Conservation (phyloP, 257 asterid species). For the Lavandula angustifolia region DNA sequence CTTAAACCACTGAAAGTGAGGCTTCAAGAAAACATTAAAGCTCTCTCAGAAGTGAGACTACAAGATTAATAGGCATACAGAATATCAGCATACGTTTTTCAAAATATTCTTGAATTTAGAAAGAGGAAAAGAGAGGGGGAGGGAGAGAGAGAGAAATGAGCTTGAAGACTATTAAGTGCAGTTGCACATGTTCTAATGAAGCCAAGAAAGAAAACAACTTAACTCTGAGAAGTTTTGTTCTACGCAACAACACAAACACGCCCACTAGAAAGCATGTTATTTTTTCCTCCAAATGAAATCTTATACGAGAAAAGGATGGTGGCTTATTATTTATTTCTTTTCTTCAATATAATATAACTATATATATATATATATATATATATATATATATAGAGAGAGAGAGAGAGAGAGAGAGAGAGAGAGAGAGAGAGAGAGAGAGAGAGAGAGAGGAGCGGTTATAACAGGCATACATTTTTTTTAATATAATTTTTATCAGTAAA, state of each 20-base stretch:
- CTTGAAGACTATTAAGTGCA: constrained; percentile 21
- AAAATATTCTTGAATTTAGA: neutral
- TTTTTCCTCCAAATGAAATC: constrained; percentile 16
- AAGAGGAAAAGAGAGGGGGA: neutral
- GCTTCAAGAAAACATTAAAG: constrained; percentile 22
- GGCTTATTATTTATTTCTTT: constrained; percentile 1
- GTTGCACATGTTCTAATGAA: constrained; percentile 41
- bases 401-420: too few relatives aligned
- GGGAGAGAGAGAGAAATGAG: constrained; percentile 25
- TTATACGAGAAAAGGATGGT: constrained; percentile 17
- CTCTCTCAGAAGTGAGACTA: neutral
- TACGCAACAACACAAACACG: constrained; percentile 9
- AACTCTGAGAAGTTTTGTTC: constrained; percentile 33
- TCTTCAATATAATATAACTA: neutral
- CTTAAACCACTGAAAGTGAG: constrained; percentile 22
- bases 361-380: too few relatives aligned
- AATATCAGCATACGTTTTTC: neutral
- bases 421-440: too few relatives aligned
- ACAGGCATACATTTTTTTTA: neutral
- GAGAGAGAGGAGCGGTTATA: neutral
- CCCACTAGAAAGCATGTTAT: constrained; percentile 20
- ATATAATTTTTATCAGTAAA: constrained; percentile 41
- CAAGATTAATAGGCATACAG: constrained; percentile 20
- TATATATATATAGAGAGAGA: too few relatives aligned
- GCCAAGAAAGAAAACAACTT: constrained; percentile 51